These are phyloP conservation scores for Xerocomellus dryophilus DNA, from an alignment of 768 basidiomycete genomes.

Conservation along the genomic window DNA sequence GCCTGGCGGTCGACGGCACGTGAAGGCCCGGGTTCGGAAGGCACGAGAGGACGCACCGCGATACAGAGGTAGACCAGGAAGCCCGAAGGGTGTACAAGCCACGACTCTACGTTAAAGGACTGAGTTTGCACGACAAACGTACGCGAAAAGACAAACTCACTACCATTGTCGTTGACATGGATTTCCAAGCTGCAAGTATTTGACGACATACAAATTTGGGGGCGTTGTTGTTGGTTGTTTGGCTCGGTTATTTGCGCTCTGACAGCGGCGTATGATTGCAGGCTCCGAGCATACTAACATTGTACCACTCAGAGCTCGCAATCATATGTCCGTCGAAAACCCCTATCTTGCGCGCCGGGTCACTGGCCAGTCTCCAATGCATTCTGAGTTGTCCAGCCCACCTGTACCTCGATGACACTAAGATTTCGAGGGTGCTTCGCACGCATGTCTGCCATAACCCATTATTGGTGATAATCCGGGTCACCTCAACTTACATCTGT, in stretches of 20 bases:
- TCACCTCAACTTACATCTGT: too few species aligned
- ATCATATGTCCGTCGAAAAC: too few species aligned
- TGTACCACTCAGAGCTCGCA: too few species aligned
- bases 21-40: background rate
- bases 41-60: slow-evolving; percentile 8
- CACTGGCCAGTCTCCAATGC: too few species aligned
- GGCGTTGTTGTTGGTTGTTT: slow-evolving; percentile 21
- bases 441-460: background rate
- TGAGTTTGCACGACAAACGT: background rate
- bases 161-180: slow-evolving; percentile 23
- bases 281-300: too few species aligned
- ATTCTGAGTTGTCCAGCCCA: too few species aligned
- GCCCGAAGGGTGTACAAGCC: slow-evolving; percentile 17
- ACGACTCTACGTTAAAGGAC: slow-evolving; percentile 17
- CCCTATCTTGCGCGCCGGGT: too few species aligned
- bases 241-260: too few species aligned
- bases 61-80: slow-evolving; percentile 13
- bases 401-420: too few species aligned
- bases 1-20: slow-evolving; percentile 10
- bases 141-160: slow-evolving; percentile 16
- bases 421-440: too few species aligned
- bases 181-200: slow-evolving; percentile 5
- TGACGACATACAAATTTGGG: slow-evolving; percentile 20
- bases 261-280: too few species aligned
- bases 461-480: background rate